Base-by-base conservation (phyloP, 2,329 filamentous ascomycete genomes). In the Alternaria sp. region DNA sequence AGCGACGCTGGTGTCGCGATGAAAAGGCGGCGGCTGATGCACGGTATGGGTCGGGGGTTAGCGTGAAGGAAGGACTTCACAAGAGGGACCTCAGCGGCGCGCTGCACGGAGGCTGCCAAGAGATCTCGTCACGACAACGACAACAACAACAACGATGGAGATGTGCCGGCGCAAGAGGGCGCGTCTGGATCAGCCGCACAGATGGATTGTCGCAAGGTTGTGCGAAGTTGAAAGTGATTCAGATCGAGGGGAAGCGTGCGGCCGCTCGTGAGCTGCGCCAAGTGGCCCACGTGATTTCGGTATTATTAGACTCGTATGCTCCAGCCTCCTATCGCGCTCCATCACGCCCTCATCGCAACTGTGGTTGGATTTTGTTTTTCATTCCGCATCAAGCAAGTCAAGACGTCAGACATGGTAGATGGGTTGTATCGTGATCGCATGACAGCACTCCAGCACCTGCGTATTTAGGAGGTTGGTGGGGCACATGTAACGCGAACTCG, bases 11-110 rank as follows among this genome's bases (percentile, higher is more conserved):
- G 52, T 56, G 57, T 60, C 53, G 57, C 57, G 57, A 60, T 62
- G 61, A 57, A 61, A 59, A 57, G 58, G 53, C 58, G 62, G 62
- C 66, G 66, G 61, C 61, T 63, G 61, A 61, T 63, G 61, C 61
- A 60, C 61, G 61, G 54, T 56, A 58, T 57, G 61, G 56, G 57
- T 51, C 47, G 60, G 59, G 53, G 54, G 60, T 56, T 61, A 59
- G 58, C 54, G 56, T 57, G 59, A 57, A 55, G 65, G 62, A 60
- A 61, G 61, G 62, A 49, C 52, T 57, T 57, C 54, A 56, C 43
- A 41, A 62, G 60, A 49, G 56, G 56, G 57, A 55, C 52, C 43
- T 59, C 51, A 55, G 55, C 43, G 57, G 44, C 51, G 57, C 57
- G 43, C 57, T 59, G 52, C 56, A 59, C 56, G 57, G 51, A 54